Base-by-base conservation (phyloP, 2,329 filamentous ascomycete species). In the Ophiostoma sp. region DNA sequence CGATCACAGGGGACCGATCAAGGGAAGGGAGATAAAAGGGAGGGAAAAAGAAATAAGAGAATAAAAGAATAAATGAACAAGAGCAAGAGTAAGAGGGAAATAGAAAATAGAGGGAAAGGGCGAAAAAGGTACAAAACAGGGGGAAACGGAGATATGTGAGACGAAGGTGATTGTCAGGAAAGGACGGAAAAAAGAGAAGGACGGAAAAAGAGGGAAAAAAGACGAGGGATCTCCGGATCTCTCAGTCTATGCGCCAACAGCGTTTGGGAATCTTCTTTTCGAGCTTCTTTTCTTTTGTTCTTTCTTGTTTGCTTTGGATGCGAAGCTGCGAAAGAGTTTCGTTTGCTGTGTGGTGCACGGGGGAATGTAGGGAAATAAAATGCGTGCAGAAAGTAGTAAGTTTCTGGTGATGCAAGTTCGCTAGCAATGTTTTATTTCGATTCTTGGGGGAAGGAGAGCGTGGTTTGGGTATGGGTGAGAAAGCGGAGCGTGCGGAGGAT, bases 241-340 rank as follows among this genome's bases (percentile, higher is more conserved):
- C 55, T 50, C 39, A 28, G 39, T 57, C 69, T 63, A 33, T 63
- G 69, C 69, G 55, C 68, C 68, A 57, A 70, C 57, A 70, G 50
- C 50, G 68, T 42, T 42, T 70, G 28, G 50, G 28, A 11, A 5
- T 36, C 19, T n/a, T 52, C 11, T n/a, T 25, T 50, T 31, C 15
- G 17, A 11, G 36, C 12, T 42, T 64, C 36, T 25, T 22, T 28
- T 15, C 12, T 33, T n/a, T 31, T 3, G 33, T 3, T 52, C 22
- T 19, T 28, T 36, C 7, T n/a, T 39, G 45, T 52, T 52, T 69
- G 45, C 39, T 28, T 59, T 31, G 22, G 22, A 59, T 63, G 39
- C 42, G 50, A 48, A 6, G 22, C 31, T 63, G 39, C 42, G 50
- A 48, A 6, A 48, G 17, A 19, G 11, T 55, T 25, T 19, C 25